Base-by-base conservation (phyloP, 2,329 filamentous ascomycete genomes). In the Phoma sp. region DNA sequence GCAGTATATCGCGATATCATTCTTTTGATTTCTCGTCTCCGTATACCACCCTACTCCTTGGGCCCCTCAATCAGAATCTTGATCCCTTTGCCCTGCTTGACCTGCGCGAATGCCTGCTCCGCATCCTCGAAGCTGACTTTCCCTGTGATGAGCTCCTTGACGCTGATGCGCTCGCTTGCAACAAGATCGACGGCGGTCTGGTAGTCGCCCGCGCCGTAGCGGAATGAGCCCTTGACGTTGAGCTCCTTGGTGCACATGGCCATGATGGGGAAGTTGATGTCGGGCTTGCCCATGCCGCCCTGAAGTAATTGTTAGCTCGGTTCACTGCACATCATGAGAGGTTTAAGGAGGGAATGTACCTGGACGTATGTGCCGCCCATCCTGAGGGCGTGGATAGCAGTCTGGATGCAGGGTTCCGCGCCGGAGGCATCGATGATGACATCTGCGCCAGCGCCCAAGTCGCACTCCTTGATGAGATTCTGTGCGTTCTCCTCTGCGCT, bases 201-300 rank as follows among this genome's bases (percentile, higher is more conserved):
- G 77, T 97, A 98, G 76, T 97, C 93, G 17, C 93, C 93, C 48
- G 86, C 84, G 3, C 88, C 88, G 76, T 98, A 98, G 32, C 93
- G 86, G 83, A 98, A 98, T 59, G 88, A 93, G 18, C 93, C 93
- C 71, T 89, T 90, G 39, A 90, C 83, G 10, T 88, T 96, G 45
- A 96, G 81, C 80, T 98, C 93, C 80, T 97, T 97, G 43, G 87
- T 83, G 74, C 92, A 96, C 71, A 96, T 82, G 5, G 90, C 89
- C 84, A 93, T 90, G 73, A 98, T 96, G 45, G 93, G 93, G 80
- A 97, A 96, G 7, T 78, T 90, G 74, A 97, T 93, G 69, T 96
- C 91, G 32, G 86, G 76, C 72, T 89, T 90, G 69, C 93, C 93
- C 92, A 97, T 96, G 49, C 93, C 93, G 47, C 72, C 74, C 73